A percentile compares a stretch with the other conserved stretches of the same genome.
phyloP scores from a whole-genome alignment of 2,329 filamentous ascomycete genomes.

The Orbilia oligospora region DNA sequence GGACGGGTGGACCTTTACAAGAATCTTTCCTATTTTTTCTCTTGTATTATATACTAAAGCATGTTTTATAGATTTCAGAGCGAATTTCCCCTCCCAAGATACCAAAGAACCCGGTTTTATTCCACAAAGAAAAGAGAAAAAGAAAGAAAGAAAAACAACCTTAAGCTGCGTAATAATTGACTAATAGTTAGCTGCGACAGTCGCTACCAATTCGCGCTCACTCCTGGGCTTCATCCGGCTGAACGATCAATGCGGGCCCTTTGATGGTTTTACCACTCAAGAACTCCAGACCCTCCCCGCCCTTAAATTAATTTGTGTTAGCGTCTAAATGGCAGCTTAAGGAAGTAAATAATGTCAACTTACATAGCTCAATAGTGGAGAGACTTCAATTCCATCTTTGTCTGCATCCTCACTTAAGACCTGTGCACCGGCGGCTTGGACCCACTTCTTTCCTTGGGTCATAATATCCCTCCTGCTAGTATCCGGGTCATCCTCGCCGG shows the following conservation, averaged over 20 bases:
- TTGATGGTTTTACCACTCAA: constrained; percentile 72
- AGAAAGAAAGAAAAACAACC: too few species aligned
- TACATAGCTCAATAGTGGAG: constrained; percentile 94
- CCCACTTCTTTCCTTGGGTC: constrained; percentile 88
- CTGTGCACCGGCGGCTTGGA: constrained; percentile 81
- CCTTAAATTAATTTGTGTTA: constrained; percentile 66
- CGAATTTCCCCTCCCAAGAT: constrained; percentile 11
- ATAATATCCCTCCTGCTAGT: constrained; percentile 93
- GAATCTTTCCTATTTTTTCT: not conserved
- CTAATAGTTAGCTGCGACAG: not conserved
- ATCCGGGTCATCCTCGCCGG: constrained; percentile 91
- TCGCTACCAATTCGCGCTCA: not conserved
- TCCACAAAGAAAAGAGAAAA: not conserved
- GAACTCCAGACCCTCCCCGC: constrained; percentile 75
- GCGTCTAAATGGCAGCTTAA: not conserved
- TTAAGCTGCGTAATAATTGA: not conserved
- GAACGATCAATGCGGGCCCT: constrained; percentile 70
- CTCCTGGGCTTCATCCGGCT: constrained; percentile 34
- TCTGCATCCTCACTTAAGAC: constrained; percentile 75
- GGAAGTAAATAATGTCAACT: constrained; percentile 69
- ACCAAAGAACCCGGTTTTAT: constrained; percentile 10
- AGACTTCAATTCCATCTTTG: constrained; percentile 84
- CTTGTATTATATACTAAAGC: constrained; percentile 22
- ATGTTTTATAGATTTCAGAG: constrained; percentile 12
- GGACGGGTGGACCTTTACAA: not conserved